phyloP scores from a whole-genome alignment of 2,329 filamentous ascomycete genomes.

The Nannizzia gypsea region DNA sequence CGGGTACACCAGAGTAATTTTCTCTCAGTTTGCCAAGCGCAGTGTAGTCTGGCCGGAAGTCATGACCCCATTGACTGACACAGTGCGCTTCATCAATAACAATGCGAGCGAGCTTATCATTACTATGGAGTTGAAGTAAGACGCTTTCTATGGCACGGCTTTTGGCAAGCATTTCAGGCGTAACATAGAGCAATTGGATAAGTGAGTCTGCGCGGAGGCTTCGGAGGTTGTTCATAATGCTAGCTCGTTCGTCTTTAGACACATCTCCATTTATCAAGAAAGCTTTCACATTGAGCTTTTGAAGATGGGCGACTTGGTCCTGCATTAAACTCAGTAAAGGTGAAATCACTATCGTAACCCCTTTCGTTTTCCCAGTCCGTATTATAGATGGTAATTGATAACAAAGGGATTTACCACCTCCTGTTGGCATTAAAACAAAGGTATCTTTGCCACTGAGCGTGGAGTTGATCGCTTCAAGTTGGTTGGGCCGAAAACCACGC shows the following conservation, averaged over 20 bases:
- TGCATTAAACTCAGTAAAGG: conserved; percentile 93
- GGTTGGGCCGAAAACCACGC: conserved; percentile 76
- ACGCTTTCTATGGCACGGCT: conserved; percentile 56
- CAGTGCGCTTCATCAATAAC: conserved; percentile 99
- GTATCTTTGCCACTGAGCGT: conserved; percentile 78
- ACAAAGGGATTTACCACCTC: conserved; percentile 90
- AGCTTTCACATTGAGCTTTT: conserved; percentile 63
- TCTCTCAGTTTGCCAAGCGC: conserved; percentile 61
- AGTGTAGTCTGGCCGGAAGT: conserved; percentile 95
- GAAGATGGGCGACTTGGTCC: conserved; percentile 81
- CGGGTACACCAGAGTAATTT: conserved; percentile 64
- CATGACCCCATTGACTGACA: conserved; percentile 97
- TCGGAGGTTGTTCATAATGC: conserved; percentile 54
- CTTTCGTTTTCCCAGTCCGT: conserved; percentile 63
- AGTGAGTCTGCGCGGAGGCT: conserved; percentile 57
- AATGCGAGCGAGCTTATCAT: conserved; percentile 67
- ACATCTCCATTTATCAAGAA: conserved; percentile 72
- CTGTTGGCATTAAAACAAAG: conserved; percentile 96
- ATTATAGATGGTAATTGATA: conserved; percentile 90
- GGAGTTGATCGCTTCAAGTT: conserved; percentile 90
- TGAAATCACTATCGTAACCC: conserved; percentile 89
- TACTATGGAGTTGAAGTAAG: conserved; percentile 56
- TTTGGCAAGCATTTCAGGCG: conserved; percentile 90
- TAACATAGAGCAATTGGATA: conserved; percentile 84
- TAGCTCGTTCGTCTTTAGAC: conserved; percentile 47